A percentile compares a stretch with the other conserved stretches of the same genome.
These are phyloP conservation scores for Platismatia glauca DNA, from an alignment of 495 filamentous ascomycete species.

Conservation along the genomic window DNA sequence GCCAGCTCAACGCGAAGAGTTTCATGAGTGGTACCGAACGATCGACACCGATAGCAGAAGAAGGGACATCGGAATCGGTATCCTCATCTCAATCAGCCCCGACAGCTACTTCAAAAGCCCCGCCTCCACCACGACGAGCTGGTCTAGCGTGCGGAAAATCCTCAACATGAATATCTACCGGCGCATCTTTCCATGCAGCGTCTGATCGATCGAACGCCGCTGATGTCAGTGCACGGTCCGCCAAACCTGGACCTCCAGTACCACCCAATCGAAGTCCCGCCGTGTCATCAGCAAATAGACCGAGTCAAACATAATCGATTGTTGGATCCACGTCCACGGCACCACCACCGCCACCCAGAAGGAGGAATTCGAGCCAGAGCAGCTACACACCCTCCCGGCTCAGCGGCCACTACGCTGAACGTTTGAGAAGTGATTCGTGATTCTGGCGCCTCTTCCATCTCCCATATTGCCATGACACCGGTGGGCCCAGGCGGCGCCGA, in stretches of 20 bases:
- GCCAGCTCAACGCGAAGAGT: conserved; percentile 39
- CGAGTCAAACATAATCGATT: conserved; percentile 7
- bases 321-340: conserved; percentile 23
- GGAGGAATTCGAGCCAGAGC: conserved; percentile 45
- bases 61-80: conserved; percentile 5
- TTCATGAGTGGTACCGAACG: conserved; percentile 30
- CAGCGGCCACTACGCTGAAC: conserved; percentile 24
- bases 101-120: conserved; percentile 27
- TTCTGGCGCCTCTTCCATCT: conserved; percentile 22
- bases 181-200: conserved; percentile 20
- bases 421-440: conserved; percentile 24
- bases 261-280: conserved; percentile 32
- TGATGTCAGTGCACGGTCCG: conserved; percentile 18
- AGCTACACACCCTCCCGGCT: conserved; percentile 32
- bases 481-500: conserved; percentile 2
- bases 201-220: conserved; percentile 21
- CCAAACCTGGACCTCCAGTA: conserved; percentile 28
- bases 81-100: conserved; percentile 12
- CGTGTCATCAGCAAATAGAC: conserved; percentile 24
- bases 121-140: conserved; percentile 41
- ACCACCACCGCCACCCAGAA: conserved; percentile 49
- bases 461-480: conserved; percentile 11
- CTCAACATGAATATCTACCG: conserved; percentile 18
- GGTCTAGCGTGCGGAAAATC: conserved; percentile 34
- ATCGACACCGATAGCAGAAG: conserved; percentile 15